A percentile compares a stretch with the other conserved stretches of the same genome.
Evolutionary conservation across 257 asterid species (phyloP).

Genomic region (Nicotiana knightiana): DNA sequence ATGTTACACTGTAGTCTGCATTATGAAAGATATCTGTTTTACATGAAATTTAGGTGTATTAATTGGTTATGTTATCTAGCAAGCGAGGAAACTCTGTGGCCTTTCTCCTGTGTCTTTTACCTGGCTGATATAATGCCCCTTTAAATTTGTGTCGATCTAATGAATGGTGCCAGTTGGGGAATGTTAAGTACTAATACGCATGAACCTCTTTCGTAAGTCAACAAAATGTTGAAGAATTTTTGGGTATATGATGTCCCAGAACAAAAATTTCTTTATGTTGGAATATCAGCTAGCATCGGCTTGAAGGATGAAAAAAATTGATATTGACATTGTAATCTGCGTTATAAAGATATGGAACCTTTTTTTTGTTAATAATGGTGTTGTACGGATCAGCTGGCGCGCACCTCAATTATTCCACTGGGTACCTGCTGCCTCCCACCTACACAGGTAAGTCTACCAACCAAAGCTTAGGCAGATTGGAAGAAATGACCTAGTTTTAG

Average conservation of each 20-base stretch:
- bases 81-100: neutral
- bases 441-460: no score
- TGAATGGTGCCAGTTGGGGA: neutral
- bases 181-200: neutral
- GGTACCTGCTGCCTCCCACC: no score
- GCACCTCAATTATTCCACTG: no score
- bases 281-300: neutral
- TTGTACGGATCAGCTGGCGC: no score
- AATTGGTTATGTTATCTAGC: neutral
- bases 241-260: neutral
- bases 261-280: neutral
- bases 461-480: no score
- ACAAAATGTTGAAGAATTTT: neutral
- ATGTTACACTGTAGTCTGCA: neutral
- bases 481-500: no score
- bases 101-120: neutral
- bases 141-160: neutral
- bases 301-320: neutral
- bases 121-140: slow-evolving; percentile 47
- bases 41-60: neutral
- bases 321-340: neutral
- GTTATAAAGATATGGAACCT: neutral
- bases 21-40: neutral
- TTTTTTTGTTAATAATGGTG: no score
- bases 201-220: neutral